Conservation (phyloP, 805 yeast genomes). For the Candida ficus region DNA sequence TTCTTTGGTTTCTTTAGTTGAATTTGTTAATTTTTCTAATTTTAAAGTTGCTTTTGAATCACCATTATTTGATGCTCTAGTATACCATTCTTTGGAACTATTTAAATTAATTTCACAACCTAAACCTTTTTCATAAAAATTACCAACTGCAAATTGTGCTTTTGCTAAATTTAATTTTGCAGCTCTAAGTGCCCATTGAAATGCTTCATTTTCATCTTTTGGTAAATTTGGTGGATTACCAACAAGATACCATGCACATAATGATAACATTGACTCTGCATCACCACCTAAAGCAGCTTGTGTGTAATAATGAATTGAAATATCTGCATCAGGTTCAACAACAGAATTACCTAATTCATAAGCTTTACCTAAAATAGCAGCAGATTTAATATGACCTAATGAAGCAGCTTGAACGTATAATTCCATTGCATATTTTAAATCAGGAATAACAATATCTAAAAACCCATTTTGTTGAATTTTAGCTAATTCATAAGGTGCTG, state of each 20-base stretch:
- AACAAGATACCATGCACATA: conserved; percentile 95
- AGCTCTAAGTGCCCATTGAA: conserved; percentile 89
- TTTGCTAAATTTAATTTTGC: conserved; percentile 70
- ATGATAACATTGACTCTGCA: conserved; percentile 81
- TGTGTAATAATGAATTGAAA: conserved; percentile 89
- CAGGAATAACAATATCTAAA: conserved; percentile 80
- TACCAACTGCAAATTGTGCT: conserved; percentile 82
- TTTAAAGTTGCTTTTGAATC: conserved; percentile 45
- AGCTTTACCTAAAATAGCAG: conserved; percentile 71
- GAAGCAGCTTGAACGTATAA: conserved; percentile 85
- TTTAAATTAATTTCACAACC: conserved; percentile 62
- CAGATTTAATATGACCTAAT: conserved; percentile 77
- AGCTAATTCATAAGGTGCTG: conserved; percentile 93
- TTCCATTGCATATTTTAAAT: conserved; percentile 77
- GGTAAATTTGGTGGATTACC: conserved; percentile 84
- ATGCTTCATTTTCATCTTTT: conserved; percentile 78
- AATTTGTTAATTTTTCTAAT: conserved; percentile 17
- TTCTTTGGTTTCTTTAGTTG: too few species aligned
- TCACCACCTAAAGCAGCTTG: conserved; percentile 88
- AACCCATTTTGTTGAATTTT: conserved; percentile 81
- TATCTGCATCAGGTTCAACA: conserved; percentile 71
- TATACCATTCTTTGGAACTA: conserved; percentile 71
- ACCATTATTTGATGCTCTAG: conserved; percentile 61
- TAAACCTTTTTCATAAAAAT: conserved; percentile 80
- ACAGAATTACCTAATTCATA: conserved; percentile 71